Evolutionary conservation across 768 basidiomycete species (phyloP), one percentile per base, ranked within the genome.

Genomic region (Ramaria sp.): DNA sequence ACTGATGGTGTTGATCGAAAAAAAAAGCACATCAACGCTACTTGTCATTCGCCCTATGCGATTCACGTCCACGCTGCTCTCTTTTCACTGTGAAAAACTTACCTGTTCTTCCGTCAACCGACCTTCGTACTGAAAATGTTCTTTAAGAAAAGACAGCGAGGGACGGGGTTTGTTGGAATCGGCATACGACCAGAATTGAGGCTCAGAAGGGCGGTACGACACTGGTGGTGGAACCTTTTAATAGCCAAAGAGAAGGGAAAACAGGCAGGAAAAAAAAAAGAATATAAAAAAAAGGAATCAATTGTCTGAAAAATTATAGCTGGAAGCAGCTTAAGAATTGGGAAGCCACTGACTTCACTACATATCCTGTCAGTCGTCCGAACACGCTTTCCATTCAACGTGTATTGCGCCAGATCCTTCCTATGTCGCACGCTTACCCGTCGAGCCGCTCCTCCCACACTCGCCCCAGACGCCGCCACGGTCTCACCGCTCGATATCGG

Each of bases 51-150:
- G 32, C 32, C 8, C 32, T 34, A n/a, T n/a, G n/a, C n/a, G 3
- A 24, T 24, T 42, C 25, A n/a, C 41, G 4, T 44, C n/a, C n/a
- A n/a, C n/a, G n/a, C n/a, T n/a, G n/a, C n/a, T n/a, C 22, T 24
- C 27, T 24, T 30, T 25, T 28, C 47, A 6, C 7, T n/a, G 47
- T 9, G 15, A 42, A 9, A 34, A 49, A 13, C 42, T 52, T 32
- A 55, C 53, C 50, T 55, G 53, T 20, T 77, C 73, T 63, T 95
- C 90, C 0, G 82, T 85, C 61, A 96, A 64, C 16, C 85, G 70
- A 0, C 93, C 93, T 64, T 95, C 92, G 12, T 78, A 74, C 66
- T 88, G 83, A 70, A 97, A 95, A 67, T 97, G 94, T 50, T 85
- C 77, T 68, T 86, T 91, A 56, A 97, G 72, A 66, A 86, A 89